phyloP scores from a whole-genome alignment of 129 eudicot genomes.

The Centaurea solstitialis region DNA sequence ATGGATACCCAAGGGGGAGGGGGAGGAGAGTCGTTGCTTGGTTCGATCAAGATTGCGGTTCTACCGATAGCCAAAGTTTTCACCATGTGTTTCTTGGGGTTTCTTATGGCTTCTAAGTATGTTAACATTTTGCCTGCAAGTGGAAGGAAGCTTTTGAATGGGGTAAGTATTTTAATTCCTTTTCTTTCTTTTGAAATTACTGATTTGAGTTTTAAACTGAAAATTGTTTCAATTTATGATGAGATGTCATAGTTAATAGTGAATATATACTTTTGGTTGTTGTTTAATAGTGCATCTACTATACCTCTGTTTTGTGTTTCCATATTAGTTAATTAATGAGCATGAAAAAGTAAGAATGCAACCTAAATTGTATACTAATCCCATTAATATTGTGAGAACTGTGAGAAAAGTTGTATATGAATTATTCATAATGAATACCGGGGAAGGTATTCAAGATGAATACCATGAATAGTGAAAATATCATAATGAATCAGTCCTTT shows the following conservation, averaged over 20 bases:
- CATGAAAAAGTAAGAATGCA: too few species aligned
- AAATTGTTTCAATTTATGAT: background rate
- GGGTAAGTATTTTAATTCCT: slow-evolving; percentile 48
- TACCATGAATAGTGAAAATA: background rate
- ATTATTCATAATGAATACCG: too few species aligned
- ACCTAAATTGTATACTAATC: too few species aligned
- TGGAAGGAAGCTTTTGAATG: slow-evolving; percentile 93
- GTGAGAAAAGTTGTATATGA: too few species aligned
- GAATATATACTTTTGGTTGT: too few species aligned
- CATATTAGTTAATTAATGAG: too few species aligned
- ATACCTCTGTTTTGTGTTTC: too few species aligned
- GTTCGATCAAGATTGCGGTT: slow-evolving; percentile 83
- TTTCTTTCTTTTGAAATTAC: background rate
- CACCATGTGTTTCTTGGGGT: slow-evolving; percentile 87
- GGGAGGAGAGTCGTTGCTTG: slow-evolving; percentile 76
- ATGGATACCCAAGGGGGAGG: slow-evolving; percentile 60
- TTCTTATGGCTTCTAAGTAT: slow-evolving; percentile 93
- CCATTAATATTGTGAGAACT: too few species aligned
- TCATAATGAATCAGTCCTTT: background rate
- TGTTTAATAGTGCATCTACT: too few species aligned
- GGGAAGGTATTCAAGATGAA: too few species aligned
- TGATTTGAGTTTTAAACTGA: background rate
- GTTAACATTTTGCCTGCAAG: slow-evolving; percentile 83
- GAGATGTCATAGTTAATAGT: too few species aligned
- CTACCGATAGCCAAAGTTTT: slow-evolving; percentile 94